Percentiles rank a stretch among this genome's conserved stretches.
Evolutionary conservation across 805 yeast species (phyloP).

Genomic region (Lipomyces sp.): DNA sequence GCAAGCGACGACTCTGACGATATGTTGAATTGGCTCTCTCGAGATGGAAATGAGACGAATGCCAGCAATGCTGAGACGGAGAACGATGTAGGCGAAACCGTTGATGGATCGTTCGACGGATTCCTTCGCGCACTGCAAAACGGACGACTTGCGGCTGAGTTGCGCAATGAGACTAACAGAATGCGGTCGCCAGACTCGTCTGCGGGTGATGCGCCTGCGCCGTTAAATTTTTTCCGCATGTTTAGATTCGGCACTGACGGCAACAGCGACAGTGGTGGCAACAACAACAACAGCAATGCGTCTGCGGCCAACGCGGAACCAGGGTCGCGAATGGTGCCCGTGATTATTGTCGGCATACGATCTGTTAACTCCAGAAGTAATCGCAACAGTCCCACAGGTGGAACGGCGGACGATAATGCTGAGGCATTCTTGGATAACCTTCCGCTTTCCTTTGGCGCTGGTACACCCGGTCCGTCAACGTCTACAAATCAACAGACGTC

Average conservation of each 20-base stretch:
- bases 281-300: slow-evolving; percentile 6
- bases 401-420: slow-evolving; percentile 1
- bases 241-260: slow-evolving; percentile 35
- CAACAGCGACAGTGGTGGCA: slow-evolving; percentile 29
- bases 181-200: slow-evolving; percentile 7
- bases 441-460: slow-evolving; percentile 7
- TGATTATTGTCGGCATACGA: slow-evolving; percentile 50
- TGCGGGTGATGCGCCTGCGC: slow-evolving; percentile 13
- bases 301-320: neutral
- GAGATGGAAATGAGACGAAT: neutral
- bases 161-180: slow-evolving; percentile 34
- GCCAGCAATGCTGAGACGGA: neutral
- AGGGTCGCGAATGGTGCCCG: slow-evolving; percentile 41
- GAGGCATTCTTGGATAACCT: slow-evolving; percentile 14
- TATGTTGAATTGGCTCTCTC: neutral
- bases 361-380: slow-evolving; percentile 35
- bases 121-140: slow-evolving; percentile 44
- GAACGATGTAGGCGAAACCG: slow-evolving; percentile 25
- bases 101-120: slow-evolving; percentile 45
- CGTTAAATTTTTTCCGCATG: slow-evolving; percentile 39
- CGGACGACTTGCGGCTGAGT: slow-evolving; percentile 43
- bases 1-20: slow-evolving; percentile 21
- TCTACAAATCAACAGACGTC: neutral
- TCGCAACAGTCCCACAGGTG: slow-evolving; percentile 14
- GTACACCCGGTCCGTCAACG: neutral